Evolutionary conservation across 768 basidiomycete genomes (phyloP).

Genomic region (Terana coerulea): DNA sequence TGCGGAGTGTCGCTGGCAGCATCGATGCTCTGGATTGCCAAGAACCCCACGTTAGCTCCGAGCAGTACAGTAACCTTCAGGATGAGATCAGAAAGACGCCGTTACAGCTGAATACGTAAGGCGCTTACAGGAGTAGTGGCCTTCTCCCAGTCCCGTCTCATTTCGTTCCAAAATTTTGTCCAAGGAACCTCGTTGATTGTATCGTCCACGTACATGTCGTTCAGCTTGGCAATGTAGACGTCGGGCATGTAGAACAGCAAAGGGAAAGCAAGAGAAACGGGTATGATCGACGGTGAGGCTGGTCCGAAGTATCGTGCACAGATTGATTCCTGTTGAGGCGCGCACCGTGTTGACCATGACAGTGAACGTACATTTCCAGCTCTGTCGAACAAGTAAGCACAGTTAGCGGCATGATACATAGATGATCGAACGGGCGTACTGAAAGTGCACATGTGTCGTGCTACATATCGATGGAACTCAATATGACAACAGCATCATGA

Average conservation of each 20-base stretch:
- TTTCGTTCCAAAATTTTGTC: constrained; percentile 39
- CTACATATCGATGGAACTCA: background rate
- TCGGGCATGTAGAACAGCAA: constrained; percentile 32
- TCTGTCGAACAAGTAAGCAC: no score
- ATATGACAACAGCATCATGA: background rate
- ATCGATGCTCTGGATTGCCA: background rate
- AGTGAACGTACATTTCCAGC: constrained; percentile 35
- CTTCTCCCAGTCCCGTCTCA: constrained; percentile 29
- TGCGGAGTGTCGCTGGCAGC: no score
- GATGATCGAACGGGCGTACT: no score
- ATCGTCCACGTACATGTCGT: constrained; percentile 47
- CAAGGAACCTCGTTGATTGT: constrained; percentile 39
- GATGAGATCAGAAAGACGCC: background rate
- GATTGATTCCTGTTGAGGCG: constrained; percentile 35
- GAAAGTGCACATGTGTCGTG: background rate
- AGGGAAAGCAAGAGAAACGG: constrained; percentile 3
- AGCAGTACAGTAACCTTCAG: no score
- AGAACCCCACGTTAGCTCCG: constrained; percentile 1
- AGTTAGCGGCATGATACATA: no score
- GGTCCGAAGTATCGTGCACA: constrained; percentile 24
- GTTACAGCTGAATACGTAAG: background rate
- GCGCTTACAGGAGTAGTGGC: constrained; percentile 37
- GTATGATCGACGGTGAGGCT: background rate
- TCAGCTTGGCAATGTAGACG: constrained; percentile 40
- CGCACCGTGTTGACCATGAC: constrained; percentile 38